phyloP scores from a whole-genome alignment of 768 basidiomycete species.

The Rhodotorula graminis region DNA sequence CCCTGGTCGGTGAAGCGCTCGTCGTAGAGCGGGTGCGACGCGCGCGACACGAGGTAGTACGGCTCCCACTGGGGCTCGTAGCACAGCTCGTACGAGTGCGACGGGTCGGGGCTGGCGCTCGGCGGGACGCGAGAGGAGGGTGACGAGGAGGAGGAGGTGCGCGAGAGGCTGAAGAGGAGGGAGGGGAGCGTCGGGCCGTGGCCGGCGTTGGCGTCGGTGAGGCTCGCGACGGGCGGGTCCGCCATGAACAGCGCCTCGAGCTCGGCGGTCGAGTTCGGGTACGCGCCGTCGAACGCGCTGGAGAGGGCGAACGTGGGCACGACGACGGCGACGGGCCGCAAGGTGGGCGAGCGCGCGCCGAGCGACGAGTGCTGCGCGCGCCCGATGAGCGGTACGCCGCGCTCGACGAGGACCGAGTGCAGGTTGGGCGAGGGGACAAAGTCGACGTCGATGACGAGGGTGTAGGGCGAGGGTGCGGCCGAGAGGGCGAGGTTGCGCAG shows the following conservation, averaged over 20 bases:
- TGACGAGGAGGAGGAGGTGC: slow-evolving; percentile 2
- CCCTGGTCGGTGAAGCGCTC: slow-evolving; percentile 30
- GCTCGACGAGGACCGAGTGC: slow-evolving; percentile 9
- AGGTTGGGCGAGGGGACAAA: slow-evolving; percentile 19
- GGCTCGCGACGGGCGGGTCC: slow-evolving; percentile 1
- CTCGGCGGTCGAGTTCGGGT: not conserved
- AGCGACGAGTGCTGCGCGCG: not conserved
- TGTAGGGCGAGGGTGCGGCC: not conserved
- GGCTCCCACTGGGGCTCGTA: slow-evolving; percentile 33
- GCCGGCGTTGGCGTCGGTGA: slow-evolving; percentile 23
- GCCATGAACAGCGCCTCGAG: not conserved
- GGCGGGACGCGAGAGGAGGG: slow-evolving; percentile 6
- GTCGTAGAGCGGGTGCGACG: slow-evolving; percentile 27
- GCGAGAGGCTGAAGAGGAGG: slow-evolving; percentile 14
- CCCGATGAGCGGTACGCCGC: slow-evolving; percentile 6
- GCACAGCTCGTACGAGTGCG: slow-evolving; percentile 2
- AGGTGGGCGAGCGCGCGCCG: slow-evolving; percentile 8
- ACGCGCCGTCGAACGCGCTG: not conserved
- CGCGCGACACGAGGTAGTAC: slow-evolving; percentile 22
- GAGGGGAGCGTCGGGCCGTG: slow-evolving; percentile 23
- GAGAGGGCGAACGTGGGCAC: slow-evolving; percentile 16
- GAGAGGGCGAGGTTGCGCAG: slow-evolving; percentile 21
- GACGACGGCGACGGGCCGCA: slow-evolving; percentile 5
- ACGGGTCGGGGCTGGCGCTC: slow-evolving; percentile 11
- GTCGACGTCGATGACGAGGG: slow-evolving; percentile 23